Conservation (phyloP, 164 flowering plant species). For the Stephania cephalantha region DNA sequence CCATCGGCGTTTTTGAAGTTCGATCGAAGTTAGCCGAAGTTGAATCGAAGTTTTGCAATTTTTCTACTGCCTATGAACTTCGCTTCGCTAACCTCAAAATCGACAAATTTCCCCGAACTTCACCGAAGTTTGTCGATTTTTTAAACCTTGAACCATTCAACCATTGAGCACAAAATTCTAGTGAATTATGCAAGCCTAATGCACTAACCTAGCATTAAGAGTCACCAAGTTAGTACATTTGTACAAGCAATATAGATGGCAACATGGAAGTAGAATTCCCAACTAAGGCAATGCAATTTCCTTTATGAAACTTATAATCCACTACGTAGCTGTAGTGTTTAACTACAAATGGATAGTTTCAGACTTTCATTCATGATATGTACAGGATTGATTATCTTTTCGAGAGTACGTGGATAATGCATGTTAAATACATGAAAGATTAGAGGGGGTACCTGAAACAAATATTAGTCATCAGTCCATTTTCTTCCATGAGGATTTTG, state of each 20-base stretch:
- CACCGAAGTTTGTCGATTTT: too few relatives aligned
- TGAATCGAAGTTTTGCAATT: too few relatives aligned
- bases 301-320: not conserved
- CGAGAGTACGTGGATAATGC: not conserved
- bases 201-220: not conserved
- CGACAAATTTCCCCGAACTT: too few relatives aligned
- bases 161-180: not conserved
- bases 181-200: not conserved
- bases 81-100: too few relatives aligned
- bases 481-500: not conserved
- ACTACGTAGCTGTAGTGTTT: not conserved
- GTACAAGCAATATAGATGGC: not conserved
- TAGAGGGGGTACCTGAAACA: constrained; percentile 6
- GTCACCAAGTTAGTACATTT: not conserved
- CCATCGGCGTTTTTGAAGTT: too few relatives aligned
- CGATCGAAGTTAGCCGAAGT: too few relatives aligned
- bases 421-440: not conserved
- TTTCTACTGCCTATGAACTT: too few relatives aligned
- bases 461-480: not conserved
- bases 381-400: not conserved
- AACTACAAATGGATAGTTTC: not conserved
- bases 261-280: not conserved
- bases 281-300: not conserved
- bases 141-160: too few relatives aligned
- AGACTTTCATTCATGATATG: not conserved